Base-by-base conservation (phyloP, 129 eudicot species). In the Centrapalus pauciflorus region DNA sequence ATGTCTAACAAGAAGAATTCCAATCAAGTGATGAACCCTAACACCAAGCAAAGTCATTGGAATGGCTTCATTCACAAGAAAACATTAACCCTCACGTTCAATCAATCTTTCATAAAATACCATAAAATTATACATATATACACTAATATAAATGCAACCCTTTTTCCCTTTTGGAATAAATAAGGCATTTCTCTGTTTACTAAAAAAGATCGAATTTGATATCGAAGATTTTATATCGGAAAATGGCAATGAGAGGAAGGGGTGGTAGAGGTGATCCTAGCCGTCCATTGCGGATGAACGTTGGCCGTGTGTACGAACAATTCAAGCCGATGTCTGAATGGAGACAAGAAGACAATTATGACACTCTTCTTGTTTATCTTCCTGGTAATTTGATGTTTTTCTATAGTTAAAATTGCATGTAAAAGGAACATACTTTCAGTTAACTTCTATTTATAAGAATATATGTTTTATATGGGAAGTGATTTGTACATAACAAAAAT, bases 301-400 rank as follows among this genome's bases (percentile, higher is more conserved):
- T 8, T 0, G 70, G 77, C 24, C 83, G 77, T 7, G 67, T 76
- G 11, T 78, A 79, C 14, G 89, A 82, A 79, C 82, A 79, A 26
- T 84, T 84, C 74, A 80, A 63, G 60, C 97, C 97, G 41, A 56
- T 9, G 41, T 76, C 73, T 24, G 90, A 90, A 71, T 82, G 95
- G 92, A 77, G 81, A 45, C 82, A 78, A 61, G 89, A 80, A 27
- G 79, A 59, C 56, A 80, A 80, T 66, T 55, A 77, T 45, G 82
- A 78, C 38, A 58, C 54, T 66, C 73, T 90, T 43, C 46, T 73
- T 10, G 61, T 81, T 58, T 62, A 72, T 71, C 87, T 90, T 26
- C 97, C 95, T 24, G 97, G 97, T 90, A 75, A 3, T 37, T 63
- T 8, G 8, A n/a, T 26, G n/a, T 12, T 46, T 1, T 25, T 30